Percentiles rank a stretch among this genome's conserved stretches.
Conservation (phyloP, 179 eudicot species). For the Patellifolia procumbens region DNA sequence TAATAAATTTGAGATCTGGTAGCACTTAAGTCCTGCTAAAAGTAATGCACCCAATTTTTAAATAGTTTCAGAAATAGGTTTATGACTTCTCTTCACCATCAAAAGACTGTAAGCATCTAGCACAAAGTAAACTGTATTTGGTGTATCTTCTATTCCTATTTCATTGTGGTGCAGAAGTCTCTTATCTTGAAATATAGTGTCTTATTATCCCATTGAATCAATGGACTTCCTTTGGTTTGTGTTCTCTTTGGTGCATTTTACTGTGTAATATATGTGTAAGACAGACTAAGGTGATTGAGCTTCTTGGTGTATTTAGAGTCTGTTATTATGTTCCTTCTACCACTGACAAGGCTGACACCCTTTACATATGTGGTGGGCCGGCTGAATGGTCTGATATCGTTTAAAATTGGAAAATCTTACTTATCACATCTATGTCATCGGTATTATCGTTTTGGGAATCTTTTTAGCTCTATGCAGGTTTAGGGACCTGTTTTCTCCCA, state of each 20-base stretch:
- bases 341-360: neutral
- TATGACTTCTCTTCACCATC: too few relatives aligned
- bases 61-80: neutral
- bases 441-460: conserved; percentile 9
- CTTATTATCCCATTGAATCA: neutral
- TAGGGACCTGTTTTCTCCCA: neutral
- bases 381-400: neutral
- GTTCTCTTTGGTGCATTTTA: neutral
- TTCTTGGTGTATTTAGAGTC: neutral
- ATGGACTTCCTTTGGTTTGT: neutral
- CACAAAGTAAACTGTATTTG: too few relatives aligned
- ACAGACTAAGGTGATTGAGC: neutral
- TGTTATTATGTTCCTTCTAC: neutral
- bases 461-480: conserved; percentile 4
- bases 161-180: neutral
- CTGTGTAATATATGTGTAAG: neutral
- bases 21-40: neutral
- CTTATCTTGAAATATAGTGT: neutral
- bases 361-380: neutral
- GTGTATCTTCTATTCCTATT: neutral
- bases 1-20: neutral
- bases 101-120: too few relatives aligned
- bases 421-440: neutral
- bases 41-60: too few relatives aligned
- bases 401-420: neutral